Base-by-base conservation (phyloP, 75 land plant species). In the Pinus tabuliformis region DNA sequence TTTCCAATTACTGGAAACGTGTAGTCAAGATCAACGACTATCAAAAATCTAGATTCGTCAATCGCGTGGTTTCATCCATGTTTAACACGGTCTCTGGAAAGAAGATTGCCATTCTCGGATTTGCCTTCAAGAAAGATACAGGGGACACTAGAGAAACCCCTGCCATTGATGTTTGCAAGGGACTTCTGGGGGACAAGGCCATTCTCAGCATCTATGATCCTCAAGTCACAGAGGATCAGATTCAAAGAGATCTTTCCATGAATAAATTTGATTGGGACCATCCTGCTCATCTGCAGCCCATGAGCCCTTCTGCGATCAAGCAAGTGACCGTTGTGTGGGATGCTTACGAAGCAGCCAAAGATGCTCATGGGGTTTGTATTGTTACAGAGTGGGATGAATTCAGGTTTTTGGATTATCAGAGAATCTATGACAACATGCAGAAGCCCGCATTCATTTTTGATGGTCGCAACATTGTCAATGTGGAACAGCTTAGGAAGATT, bases 241-340 rank as follows among this genome's bases (percentile, higher is more conserved):
- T 94, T 82, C 88, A 84, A 78, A 79, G 95, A 60, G 97, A 94
- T 73, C 87, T 94, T 15, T 80, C 95, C 12, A 90, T 90, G 95
- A 90, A 92, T 81, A 94, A 92, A 82, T 94, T 94, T 61, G 95
- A 92, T 70, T 94, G 97, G 97, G 96, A 94, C 70, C 97, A 94
- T 66, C 97, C 97, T 3, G 64, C 83, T 73, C 97, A 94, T 70
- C 92, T 92, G 70, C 93, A 86, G 64, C 97, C 97, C 12, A 84
- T 82, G 85, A 90, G 92, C 81, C 97, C 97, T 24, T 81, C 90
- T 5, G 85, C 92, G 5, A 82, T 82, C 36, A 92, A 94, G 84
- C 85, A 89, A 79, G 95, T 94, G 26, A 58, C 52, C 8, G 85
- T 84, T 15, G 90, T 87, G 24, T 89, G 92, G 92, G 91, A 94